These are phyloP conservation scores for Xerocomus spinulosus DNA, from an alignment of 768 basidiomycete species.

Conservation along the genomic window DNA sequence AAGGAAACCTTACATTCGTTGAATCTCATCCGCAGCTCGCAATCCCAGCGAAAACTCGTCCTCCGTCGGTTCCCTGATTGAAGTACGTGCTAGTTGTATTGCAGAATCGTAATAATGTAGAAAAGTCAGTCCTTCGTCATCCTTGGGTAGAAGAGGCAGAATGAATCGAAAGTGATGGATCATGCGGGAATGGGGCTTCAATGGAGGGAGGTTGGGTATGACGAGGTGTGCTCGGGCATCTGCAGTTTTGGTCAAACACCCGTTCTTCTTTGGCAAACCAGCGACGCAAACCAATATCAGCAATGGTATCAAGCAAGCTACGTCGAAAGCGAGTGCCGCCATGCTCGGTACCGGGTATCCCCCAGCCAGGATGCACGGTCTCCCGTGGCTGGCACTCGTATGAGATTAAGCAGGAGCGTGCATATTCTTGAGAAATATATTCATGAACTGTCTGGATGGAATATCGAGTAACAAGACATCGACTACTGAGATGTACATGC, in stretches of 20 bases:
- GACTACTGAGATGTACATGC: conserved; percentile 30
- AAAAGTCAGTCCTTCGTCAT: conserved; percentile 61
- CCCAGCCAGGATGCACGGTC: conserved; percentile 70
- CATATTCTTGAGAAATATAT: conserved; percentile 70
- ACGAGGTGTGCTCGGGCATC: conserved; percentile 67
- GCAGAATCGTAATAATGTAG: conserved; percentile 76
- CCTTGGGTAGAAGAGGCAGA: conserved; percentile 52
- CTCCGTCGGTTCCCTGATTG: conserved; percentile 56
- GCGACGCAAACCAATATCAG: conserved; percentile 54
- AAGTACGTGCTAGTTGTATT: conserved; percentile 65
- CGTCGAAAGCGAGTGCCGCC: conserved; percentile 62
- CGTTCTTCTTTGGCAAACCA: background rate
- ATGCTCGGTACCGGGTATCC: conserved; percentile 60
- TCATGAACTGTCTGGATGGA: conserved; percentile 52
- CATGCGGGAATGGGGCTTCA: conserved; percentile 74
- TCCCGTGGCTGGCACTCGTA: conserved; percentile 69
- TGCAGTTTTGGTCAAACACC: conserved; percentile 25
- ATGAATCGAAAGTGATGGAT: conserved; percentile 78
- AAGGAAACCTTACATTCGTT: conserved; percentile 45
- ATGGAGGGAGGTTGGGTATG: conserved; percentile 64
- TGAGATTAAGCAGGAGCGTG: conserved; percentile 66
- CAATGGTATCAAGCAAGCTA: conserved; percentile 65
- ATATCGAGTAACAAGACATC: conserved; percentile 1
- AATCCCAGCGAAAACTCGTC: conserved; percentile 64
- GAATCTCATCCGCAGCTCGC: conserved; percentile 56